Evolutionary conservation across 1,284 basidiomycete genomes (phyloP).

Genomic region (Neonothopanus nambi): DNA sequence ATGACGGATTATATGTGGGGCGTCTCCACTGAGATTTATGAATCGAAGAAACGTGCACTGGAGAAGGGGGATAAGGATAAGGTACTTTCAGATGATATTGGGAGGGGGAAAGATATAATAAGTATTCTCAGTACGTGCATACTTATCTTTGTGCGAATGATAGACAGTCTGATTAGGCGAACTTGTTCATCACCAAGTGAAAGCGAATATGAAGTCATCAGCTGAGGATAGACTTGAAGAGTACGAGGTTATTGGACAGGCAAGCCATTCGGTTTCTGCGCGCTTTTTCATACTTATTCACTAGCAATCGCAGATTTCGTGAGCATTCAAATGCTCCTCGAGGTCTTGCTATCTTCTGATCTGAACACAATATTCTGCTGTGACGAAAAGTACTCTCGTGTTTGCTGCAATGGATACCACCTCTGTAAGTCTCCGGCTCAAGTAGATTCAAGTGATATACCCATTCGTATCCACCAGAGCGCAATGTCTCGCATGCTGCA

Average conservation of each 20-base stretch:
- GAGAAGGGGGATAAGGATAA: conserved; percentile 18
- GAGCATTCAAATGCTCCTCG: conserved; percentile 4
- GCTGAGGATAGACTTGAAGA: conserved; percentile 8
- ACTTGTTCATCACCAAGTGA: background rate
- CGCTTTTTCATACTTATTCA: background rate
- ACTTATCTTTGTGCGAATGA: background rate
- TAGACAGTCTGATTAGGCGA: background rate
- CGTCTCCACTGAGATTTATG: background rate
- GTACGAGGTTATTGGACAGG: conserved; percentile 3
- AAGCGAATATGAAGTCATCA: conserved; percentile 3
- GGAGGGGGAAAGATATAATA: background rate
- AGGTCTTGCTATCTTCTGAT: background rate
- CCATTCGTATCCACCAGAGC: background rate
- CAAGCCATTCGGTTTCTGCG: background rate
- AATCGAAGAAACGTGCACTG: background rate
- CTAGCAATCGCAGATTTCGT: conserved; percentile 14
- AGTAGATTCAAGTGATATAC: background rate
- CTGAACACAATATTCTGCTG: background rate
- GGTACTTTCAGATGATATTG: background rate
- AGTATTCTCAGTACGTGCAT: background rate
- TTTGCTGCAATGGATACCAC: background rate
- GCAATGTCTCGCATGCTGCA: conserved; percentile 27
- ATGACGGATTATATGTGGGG: conserved; percentile 2
- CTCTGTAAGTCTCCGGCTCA: background rate
- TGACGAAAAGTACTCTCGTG: background rate